Evolutionary conservation across 202 grass and related monocot species (phyloP).

Genomic region (Schoenoplectus triqueter): DNA sequence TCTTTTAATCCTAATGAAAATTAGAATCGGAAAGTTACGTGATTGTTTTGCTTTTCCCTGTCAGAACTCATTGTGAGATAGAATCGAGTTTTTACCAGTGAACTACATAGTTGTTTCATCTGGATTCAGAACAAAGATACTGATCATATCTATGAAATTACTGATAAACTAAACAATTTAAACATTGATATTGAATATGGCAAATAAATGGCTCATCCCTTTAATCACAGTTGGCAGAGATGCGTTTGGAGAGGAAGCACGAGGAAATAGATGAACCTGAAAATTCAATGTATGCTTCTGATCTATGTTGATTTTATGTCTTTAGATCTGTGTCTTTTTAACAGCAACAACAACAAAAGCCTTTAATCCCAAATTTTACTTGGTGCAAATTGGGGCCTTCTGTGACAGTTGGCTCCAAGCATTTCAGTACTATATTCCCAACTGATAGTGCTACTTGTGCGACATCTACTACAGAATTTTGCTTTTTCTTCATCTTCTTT

Average conservation of each 20-base stretch:
- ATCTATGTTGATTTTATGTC: not conserved
- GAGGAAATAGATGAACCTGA: constrained; percentile 48
- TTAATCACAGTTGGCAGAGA: constrained; percentile 38
- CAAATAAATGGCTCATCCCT: not conserved
- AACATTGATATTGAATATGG: not conserved
- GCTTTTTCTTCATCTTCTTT: not conserved
- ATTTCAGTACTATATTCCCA: not conserved
- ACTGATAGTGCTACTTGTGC: not conserved
- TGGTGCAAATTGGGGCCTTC: not conserved
- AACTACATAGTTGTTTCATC: not conserved
- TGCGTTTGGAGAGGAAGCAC: constrained; percentile 56
- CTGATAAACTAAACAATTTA: not conserved
- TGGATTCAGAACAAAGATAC: not conserved
- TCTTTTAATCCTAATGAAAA: not conserved
- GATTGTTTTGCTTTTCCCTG: not conserved
- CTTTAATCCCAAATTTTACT: not conserved
- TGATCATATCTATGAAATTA: not conserved
- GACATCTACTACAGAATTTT: constrained; percentile 8
- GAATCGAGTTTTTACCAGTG: not conserved
- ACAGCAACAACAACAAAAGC: too few relatives aligned
- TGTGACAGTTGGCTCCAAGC: not conserved
- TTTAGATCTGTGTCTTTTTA: constrained; percentile 9
- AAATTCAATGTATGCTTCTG: constrained; percentile 60
- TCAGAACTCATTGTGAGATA: not conserved
- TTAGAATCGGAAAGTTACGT: not conserved